Base-by-base conservation (phyloP, 2,329 filamentous ascomycete species). In the Berkeleyomyces rouxiae region DNA sequence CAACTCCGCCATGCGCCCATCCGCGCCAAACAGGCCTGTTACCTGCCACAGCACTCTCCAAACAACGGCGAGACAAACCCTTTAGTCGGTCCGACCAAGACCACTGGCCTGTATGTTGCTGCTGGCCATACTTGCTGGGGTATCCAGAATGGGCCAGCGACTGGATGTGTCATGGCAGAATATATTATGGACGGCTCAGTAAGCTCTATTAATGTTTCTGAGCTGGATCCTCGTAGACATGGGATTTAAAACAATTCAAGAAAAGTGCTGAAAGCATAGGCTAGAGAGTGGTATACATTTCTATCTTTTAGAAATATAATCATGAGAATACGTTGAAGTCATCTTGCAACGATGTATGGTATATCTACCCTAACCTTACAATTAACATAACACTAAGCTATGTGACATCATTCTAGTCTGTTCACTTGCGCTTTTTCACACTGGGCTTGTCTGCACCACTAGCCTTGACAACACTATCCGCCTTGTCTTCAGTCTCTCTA, bases 61-160 rank as follows among this genome's bases (percentile, higher is more conserved):
- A 77, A 78, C 61, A 82, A 84, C n/a, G 76, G 79, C 53, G 80
- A 82, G 71, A 75, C 74, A 44, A 84, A 82, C 0, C 92, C 93
- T 4, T 73, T 97, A 59, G 80, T 97, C 33, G 93, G 93, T 0
- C 76, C 79, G 61, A 91, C 90, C 6, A 80, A 81, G 1, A 82
- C 86, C 0, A 81, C 83, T 5, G 90, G 91, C 0, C 69, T 97
- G 51, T 85, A 87, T 72, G 77, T 97, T 65, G 93, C 93, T 0
- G 81, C 89, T 0, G 93, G 93, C 0, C 93, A 99, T 76, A 96
- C 90, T 1, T 97, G 92, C 75, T 99, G 93, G 93, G 93, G 93
- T 0, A 96, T 99, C 31, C 92, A 97, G 75, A 97, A 99, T 74
- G 90, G 85, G 0, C 91, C 92, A 0, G 93, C 81, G 1, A 97